These are phyloP conservation scores for Begonia masoniana DNA, from an alignment of 306 rosid species.

Conservation along the genomic window DNA sequence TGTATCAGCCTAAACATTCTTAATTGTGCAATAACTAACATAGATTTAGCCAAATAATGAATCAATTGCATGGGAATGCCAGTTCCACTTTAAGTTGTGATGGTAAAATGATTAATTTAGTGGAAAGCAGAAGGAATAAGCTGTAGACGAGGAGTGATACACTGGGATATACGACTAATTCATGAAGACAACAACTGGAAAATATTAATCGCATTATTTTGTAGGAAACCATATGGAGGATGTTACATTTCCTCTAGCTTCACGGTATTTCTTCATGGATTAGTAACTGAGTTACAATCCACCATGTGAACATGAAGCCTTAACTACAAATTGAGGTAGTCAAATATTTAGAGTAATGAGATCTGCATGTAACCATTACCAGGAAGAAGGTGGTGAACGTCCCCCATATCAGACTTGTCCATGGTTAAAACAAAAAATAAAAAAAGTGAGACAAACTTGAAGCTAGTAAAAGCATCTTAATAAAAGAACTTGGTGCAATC, in stretches of 20 bases:
- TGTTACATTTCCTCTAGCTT: no score
- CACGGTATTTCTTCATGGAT: no score
- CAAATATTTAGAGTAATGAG: slow-evolving; percentile 2
- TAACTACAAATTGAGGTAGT: neutral
- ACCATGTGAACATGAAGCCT: no score
- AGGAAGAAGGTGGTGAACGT: slow-evolving; percentile 82
- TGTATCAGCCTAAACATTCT: neutral
- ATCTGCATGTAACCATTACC: slow-evolving; percentile 46
- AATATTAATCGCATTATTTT: neutral
- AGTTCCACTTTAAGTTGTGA: neutral
- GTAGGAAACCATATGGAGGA: no score
- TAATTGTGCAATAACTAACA: neutral
- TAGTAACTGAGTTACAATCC: no score
- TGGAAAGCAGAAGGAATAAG: no score
- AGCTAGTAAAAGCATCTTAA: slow-evolving; percentile 2
- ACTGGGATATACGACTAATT: neutral
- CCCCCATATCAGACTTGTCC: slow-evolving; percentile 91
- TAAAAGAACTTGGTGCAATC: neutral
- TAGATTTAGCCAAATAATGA: neutral
- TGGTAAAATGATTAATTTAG: neutral
- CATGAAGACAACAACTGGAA: neutral
- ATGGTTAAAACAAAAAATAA: slow-evolving; percentile 27
- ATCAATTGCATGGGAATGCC: no score
- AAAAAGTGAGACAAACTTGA: slow-evolving; percentile 29
- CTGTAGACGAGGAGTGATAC: no score